Percentiles rank a stretch among this genome's conserved stretches.
phyloP scores from a whole-genome alignment of 129 eudicot species.

The Tagetes erecta region DNA sequence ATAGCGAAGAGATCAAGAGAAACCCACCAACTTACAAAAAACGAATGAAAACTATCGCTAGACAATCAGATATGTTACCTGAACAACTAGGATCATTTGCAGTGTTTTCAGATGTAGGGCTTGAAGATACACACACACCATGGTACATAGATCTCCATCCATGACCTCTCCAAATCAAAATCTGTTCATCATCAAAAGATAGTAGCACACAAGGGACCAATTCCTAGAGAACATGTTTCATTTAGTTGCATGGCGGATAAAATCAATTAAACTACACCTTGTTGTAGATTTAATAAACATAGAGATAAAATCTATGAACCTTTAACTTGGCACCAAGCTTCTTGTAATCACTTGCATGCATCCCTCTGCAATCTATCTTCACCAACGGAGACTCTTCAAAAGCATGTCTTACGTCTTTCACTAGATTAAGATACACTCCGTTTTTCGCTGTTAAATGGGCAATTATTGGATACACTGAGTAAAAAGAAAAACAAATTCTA shows the following conservation, averaged over 20 bases:
- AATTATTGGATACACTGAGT: constrained; percentile 9
- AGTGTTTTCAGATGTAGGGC: not conserved
- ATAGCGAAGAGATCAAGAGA: not conserved
- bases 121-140: constrained; percentile 32
- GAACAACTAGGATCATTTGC: constrained; percentile 24
- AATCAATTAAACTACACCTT: not conserved
- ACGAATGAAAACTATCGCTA: too few relatives aligned
- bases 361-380: constrained; percentile 80
- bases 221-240: constrained; percentile 48
- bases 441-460: constrained; percentile 62
- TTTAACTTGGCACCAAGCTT: constrained; percentile 91
- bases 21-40: too few relatives aligned
- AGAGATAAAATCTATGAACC: constrained; percentile 41
- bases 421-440: constrained; percentile 71
- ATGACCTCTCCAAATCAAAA: constrained; percentile 90
- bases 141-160: constrained; percentile 79
- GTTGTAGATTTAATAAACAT: not conserved
- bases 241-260: not conserved
- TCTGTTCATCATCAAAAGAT: constrained; percentile 95
- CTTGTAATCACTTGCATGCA: constrained; percentile 97
- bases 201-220: constrained; percentile 95
- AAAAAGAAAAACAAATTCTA: not conserved
- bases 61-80: constrained; percentile 32
- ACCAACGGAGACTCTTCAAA: constrained; percentile 83
- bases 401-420: constrained; percentile 87